Evolutionary conservation across 2,329 filamentous ascomycete species (phyloP).

Genomic region (Aschersonia sp.): DNA sequence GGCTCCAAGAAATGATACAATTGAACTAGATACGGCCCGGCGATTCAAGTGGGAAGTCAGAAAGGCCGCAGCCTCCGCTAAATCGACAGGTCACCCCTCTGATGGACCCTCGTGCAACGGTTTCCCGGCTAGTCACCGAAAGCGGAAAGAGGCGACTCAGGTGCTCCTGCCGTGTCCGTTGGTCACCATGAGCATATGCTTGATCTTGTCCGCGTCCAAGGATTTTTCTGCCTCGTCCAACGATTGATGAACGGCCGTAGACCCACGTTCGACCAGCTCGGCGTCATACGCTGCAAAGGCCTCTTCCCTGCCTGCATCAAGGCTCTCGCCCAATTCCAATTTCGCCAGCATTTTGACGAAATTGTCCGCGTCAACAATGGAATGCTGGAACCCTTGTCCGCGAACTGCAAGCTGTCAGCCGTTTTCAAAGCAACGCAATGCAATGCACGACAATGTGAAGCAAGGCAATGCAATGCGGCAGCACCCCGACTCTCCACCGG

Average conservation of each 20-base stretch:
- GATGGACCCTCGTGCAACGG: background rate
- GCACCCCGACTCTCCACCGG: background rate
- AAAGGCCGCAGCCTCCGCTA: background rate
- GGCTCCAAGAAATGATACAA: too few relatives aligned
- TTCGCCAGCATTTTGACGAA: constrained; percentile 18
- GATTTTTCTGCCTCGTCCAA: constrained; percentile 16
- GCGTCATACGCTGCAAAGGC: constrained; percentile 15
- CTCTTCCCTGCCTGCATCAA: constrained; percentile 5
- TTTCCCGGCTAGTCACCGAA: background rate
- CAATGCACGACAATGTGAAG: background rate
- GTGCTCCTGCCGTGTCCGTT: constrained; percentile 10
- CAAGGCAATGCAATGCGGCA: background rate
- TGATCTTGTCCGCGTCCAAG: constrained; percentile 13
- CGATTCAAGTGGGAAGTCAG: background rate
- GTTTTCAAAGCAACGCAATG: background rate
- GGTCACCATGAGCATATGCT: constrained; percentile 18
- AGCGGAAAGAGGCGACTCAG: background rate
- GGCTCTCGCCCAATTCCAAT: constrained; percentile 4
- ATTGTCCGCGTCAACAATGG: constrained; percentile 22
- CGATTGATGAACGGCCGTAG: constrained; percentile 18
- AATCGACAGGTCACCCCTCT: background rate
- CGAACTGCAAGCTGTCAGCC: constrained; percentile 14
- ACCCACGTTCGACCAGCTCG: constrained; percentile 18
- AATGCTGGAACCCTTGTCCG: constrained; percentile 30
- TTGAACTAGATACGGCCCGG: background rate